Conservation (phyloP, 2,329 filamentous ascomycete species). For the Rhinocladiella mackenziei region DNA sequence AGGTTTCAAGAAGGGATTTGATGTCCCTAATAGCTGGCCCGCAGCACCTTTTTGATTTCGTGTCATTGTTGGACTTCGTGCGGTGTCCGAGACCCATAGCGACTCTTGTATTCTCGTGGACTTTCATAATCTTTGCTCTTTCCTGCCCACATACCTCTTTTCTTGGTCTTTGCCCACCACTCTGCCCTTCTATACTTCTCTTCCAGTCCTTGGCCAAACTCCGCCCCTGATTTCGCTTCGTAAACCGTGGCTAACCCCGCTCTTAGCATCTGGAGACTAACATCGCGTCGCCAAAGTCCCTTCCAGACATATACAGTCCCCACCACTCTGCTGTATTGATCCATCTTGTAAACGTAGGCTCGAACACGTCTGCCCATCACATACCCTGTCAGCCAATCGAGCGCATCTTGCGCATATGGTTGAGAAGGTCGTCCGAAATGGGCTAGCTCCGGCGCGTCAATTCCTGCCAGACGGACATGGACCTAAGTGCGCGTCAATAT, state of each 20-base stretch:
- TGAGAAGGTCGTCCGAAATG: slow-evolving; percentile 90
- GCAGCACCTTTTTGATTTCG: too few relatives aligned
- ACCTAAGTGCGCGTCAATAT: slow-evolving; percentile 49
- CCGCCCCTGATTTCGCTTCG: slow-evolving; percentile 82
- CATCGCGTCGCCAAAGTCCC: slow-evolving; percentile 67
- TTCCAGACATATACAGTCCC: slow-evolving; percentile 70
- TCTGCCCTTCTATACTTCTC: slow-evolving; percentile 49
- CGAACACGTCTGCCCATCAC: slow-evolving; percentile 70
- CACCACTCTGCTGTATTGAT: slow-evolving; percentile 90
- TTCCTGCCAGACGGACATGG: slow-evolving; percentile 79
- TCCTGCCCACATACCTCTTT: slow-evolving; percentile 71
- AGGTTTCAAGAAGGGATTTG: too few relatives aligned
- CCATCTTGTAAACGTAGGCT: slow-evolving; percentile 74
- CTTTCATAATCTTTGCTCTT: slow-evolving; percentile 66
- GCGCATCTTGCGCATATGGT: slow-evolving; percentile 75
- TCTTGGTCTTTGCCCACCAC: slow-evolving; percentile 58
- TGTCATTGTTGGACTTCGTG: too few relatives aligned
- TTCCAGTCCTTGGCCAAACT: slow-evolving; percentile 70
- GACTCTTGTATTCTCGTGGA: slow-evolving; percentile 79
- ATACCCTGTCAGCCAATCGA: slow-evolving; percentile 72
- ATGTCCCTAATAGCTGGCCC: too few relatives aligned
- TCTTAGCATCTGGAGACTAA: slow-evolving; percentile 85
- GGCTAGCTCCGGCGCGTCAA: slow-evolving; percentile 88
- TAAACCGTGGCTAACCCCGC: slow-evolving; percentile 84
- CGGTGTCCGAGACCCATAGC: slow-evolving; percentile 30